A percentile compares a stretch with the other conserved stretches of the same genome.
phyloP scores from a whole-genome alignment of 768 basidiomycete species.

The Kwoniella botswanensis region DNA sequence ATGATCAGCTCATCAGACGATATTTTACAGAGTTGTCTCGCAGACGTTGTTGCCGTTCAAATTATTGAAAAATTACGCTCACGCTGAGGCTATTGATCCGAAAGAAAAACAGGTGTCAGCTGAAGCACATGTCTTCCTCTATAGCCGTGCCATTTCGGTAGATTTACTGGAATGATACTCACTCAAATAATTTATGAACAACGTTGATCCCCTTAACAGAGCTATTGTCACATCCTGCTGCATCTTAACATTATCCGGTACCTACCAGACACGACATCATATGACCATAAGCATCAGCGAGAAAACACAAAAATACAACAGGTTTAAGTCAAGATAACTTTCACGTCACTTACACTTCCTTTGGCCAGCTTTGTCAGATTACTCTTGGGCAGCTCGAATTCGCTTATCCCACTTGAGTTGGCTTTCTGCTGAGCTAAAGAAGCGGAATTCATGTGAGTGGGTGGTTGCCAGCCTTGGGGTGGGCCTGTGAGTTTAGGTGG shows the following conservation, averaged over 20 bases:
- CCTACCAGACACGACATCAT: slow-evolving; percentile 60
- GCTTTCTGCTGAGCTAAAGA: slow-evolving; percentile 37
- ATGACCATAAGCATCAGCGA: neutral
- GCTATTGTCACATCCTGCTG: slow-evolving; percentile 88
- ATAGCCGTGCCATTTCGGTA: too few species aligned
- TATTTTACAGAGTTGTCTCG: neutral
- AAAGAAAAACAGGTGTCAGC: neutral
- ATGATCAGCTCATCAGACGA: slow-evolving; percentile 70
- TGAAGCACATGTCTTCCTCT: neutral
- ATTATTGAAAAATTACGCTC: slow-evolving; percentile 34
- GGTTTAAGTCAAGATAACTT: too few species aligned
- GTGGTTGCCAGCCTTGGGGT: neutral
- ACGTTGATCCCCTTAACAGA: slow-evolving; percentile 83
- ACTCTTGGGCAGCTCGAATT: slow-evolving; percentile 83
- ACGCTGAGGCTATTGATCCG: slow-evolving; percentile 62
- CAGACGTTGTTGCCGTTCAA: neutral
- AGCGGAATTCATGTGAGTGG: slow-evolving; percentile 29
- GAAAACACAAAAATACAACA: too few species aligned
- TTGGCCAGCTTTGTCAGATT: slow-evolving; percentile 84
- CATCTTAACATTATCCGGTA: slow-evolving; percentile 82
- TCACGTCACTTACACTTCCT: slow-evolving; percentile 66
- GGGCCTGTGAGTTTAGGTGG: neutral
- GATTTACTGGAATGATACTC: slow-evolving; percentile 45
- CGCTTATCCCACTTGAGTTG: slow-evolving; percentile 80
- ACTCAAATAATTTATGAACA: slow-evolving; percentile 95